Evolutionary conservation across 805 yeast genomes (phyloP).

Genomic region (Saturnispora kantuleensis): DNA sequence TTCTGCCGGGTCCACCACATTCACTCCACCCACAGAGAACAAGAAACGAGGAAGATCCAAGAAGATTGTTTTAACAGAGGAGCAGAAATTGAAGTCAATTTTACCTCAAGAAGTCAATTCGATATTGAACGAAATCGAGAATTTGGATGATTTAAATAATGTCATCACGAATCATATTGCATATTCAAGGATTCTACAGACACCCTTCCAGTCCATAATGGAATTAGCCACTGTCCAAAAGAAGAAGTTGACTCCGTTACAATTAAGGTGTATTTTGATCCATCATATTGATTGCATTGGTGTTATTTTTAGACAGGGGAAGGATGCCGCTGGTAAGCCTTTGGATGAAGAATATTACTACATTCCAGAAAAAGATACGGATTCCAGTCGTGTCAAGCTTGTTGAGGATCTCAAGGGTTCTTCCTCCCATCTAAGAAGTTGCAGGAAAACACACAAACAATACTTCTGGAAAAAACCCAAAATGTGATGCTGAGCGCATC

Average conservation of each 20-base stretch:
- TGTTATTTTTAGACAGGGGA: slow-evolving; percentile 80
- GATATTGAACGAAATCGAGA: slow-evolving; percentile 27
- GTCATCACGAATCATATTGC: slow-evolving; percentile 78
- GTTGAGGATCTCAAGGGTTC: slow-evolving; percentile 76
- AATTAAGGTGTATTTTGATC: slow-evolving; percentile 35
- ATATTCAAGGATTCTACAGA: slow-evolving; percentile 77
- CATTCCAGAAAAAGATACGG: slow-evolving; percentile 71
- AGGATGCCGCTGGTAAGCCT: slow-evolving; percentile 94
- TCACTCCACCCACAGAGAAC: no score
- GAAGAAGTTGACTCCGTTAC: slow-evolving; percentile 34
- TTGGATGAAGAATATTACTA: slow-evolving; percentile 92
- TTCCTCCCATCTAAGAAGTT: slow-evolving; percentile 63
- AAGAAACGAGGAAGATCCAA: background rate
- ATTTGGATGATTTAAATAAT: slow-evolving; percentile 46
- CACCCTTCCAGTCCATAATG: slow-evolving; percentile 62
- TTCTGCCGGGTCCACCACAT: no score
- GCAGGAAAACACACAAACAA: slow-evolving; percentile 91
- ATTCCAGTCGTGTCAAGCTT: slow-evolving; percentile 54
- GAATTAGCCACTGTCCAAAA: slow-evolving; percentile 51
- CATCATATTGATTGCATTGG: slow-evolving; percentile 59
- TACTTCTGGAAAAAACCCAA: slow-evolving; percentile 61
- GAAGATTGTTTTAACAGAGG: slow-evolving; percentile 7
- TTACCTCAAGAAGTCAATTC: slow-evolving; percentile 21
- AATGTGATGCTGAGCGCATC: background rate
- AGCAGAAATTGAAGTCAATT: slow-evolving; percentile 12